These are phyloP conservation scores for Prototheca wickerhamii DNA, from an alignment of 163 green algal genomes.

Conservation along the genomic window DNA sequence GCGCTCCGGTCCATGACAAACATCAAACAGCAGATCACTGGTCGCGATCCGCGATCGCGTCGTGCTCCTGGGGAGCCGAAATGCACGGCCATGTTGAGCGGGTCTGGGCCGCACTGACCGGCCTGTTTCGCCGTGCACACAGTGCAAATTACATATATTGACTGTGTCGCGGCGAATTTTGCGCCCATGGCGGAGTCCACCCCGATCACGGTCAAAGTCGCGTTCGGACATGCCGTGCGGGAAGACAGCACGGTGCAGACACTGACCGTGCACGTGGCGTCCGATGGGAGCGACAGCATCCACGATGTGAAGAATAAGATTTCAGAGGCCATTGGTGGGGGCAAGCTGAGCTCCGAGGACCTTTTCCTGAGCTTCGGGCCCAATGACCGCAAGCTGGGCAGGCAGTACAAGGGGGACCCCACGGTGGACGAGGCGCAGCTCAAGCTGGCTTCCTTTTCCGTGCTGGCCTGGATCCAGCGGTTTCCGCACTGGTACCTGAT, in stretches of 20 bases:
- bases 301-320: constrained; percentile 22
- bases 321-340: constrained; percentile 22
- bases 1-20: too few relatives aligned
- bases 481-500: constrained; percentile 44
- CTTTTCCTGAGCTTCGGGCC: constrained; percentile 42
- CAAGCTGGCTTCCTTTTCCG: constrained; percentile 25
- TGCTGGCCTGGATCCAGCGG: constrained; percentile 38
- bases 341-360: constrained; percentile 18
- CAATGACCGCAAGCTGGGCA: constrained; percentile 32
- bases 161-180: too few relatives aligned
- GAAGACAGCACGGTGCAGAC: neutral
- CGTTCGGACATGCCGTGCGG: constrained; percentile 7
- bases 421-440: constrained; percentile 36
- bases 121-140: too few relatives aligned
- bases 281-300: constrained; percentile 16
- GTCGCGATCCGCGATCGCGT: too few relatives aligned
- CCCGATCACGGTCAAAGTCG: constrained; percentile 9
- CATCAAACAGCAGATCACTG: too few relatives aligned
- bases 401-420: constrained; percentile 35
- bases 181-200: neutral
- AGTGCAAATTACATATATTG: too few relatives aligned
- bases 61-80: too few relatives aligned
- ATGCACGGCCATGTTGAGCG: too few relatives aligned
- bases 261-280: constrained; percentile 3
- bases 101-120: too few relatives aligned